These are phyloP conservation scores for Podospora pseudocomata DNA, from an alignment of 495 filamentous ascomycete genomes.

Conservation along the genomic window DNA sequence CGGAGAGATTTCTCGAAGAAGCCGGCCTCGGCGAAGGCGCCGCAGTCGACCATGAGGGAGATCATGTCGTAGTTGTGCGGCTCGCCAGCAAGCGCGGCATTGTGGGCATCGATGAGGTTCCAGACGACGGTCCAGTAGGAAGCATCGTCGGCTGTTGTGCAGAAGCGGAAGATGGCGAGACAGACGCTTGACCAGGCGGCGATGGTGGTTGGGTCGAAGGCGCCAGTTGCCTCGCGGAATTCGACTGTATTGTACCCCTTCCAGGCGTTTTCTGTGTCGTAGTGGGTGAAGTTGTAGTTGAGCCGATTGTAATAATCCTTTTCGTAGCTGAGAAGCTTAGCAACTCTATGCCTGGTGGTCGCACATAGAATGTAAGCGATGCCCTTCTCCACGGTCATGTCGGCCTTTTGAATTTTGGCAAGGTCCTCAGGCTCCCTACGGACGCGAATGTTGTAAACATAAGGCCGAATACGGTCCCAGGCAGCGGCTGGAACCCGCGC, in stretches of 20 bases:
- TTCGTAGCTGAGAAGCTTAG: not conserved
- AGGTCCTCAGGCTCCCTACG: too few relatives aligned
- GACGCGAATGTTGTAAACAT: not conserved
- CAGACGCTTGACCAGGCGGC: conserved; percentile 19
- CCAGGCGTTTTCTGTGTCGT: not conserved
- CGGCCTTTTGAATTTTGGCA: not conserved
- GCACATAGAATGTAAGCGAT: conserved; percentile 4
- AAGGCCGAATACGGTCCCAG: not conserved
- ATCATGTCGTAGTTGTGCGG: conserved; percentile 18
- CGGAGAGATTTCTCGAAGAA: conserved; percentile 13
- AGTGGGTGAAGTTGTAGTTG: not conserved
- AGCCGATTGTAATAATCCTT: not conserved
- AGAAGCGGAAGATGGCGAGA: conserved; percentile 18
- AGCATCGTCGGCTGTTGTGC: not conserved
- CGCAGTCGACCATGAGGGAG: conserved; percentile 15
- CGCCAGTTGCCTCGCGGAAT: conserved; percentile 23
- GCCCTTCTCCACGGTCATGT: conserved; percentile 3
- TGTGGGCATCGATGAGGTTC: conserved; percentile 17
- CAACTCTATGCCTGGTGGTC: not conserved
- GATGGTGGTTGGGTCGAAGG: conserved; percentile 7
- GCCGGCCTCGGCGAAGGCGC: not conserved
- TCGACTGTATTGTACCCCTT: conserved; percentile 14
- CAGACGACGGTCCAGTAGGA: conserved; percentile 8
- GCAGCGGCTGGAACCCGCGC: not conserved
- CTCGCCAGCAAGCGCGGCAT: conserved; percentile 1